A percentile compares a stretch with the other conserved stretches of the same genome.
Conservation (phyloP, 257 asterid species). For the Nyctanthes arbortristis region DNA sequence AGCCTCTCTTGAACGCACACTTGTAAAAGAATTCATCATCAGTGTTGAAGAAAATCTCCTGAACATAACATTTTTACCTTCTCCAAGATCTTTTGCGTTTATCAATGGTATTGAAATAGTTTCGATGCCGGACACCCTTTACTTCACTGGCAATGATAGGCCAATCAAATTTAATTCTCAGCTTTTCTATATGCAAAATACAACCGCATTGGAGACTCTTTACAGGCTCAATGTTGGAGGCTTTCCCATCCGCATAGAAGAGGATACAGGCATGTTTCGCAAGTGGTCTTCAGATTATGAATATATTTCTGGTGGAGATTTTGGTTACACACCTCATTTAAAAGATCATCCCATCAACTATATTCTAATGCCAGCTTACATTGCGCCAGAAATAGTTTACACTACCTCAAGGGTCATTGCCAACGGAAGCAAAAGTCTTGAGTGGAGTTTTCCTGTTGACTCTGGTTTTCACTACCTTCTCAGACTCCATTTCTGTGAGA, state of each 20-base stretch:
- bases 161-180: background rate
- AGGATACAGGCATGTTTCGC: slow-evolving; percentile 62
- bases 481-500: slow-evolving; percentile 60
- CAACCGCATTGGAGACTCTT: slow-evolving; percentile 42
- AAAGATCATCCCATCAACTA: slow-evolving; percentile 10
- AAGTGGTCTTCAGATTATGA: slow-evolving; percentile 32
- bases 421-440: background rate
- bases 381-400: slow-evolving; percentile 54
- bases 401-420: slow-evolving; percentile 29
- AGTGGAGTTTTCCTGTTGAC: slow-evolving; percentile 51
- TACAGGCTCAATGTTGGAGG: slow-evolving; percentile 63
- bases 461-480: slow-evolving; percentile 50
- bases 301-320: background rate
- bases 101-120: slow-evolving; percentile 67
- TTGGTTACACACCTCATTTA: background rate
- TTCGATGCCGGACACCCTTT: slow-evolving; percentile 45
- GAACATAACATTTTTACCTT: slow-evolving; percentile 42
- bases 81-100: slow-evolving; percentile 43
- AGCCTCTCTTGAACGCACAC: no score
- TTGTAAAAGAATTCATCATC: slow-evolving; percentile 37
- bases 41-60: slow-evolving; percentile 32
- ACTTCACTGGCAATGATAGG: slow-evolving; percentile 26
- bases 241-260: background rate
- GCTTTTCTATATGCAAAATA: background rate
- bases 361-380: slow-evolving; percentile 31